Evolutionary conservation across 2,329 filamentous ascomycete genomes (phyloP).

Genomic region (Tolypocladium paradoxum): DNA sequence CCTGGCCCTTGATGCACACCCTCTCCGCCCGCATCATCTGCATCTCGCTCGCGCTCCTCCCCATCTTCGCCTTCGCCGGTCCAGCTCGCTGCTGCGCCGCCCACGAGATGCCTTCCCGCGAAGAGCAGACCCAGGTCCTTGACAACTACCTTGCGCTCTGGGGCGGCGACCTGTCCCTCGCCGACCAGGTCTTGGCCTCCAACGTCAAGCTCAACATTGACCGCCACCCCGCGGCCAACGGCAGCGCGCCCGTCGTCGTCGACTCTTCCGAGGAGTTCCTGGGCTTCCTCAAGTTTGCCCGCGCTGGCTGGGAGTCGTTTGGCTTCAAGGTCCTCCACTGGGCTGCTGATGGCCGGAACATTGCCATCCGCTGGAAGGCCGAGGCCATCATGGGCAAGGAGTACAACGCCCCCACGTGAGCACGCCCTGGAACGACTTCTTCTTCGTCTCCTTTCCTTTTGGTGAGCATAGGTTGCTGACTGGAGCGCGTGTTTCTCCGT

Average conservation of each 20-base stretch:
- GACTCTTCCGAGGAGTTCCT: neutral
- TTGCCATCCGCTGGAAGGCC: constrained; percentile 4
- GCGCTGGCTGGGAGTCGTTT: constrained; percentile 2
- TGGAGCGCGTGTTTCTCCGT: neutral
- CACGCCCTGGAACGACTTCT: neutral
- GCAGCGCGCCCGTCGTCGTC: neutral
- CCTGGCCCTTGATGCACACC: too few species aligned
- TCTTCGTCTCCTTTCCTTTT: too few species aligned
- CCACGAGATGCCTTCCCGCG: neutral
- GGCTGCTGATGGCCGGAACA: constrained; percentile 1
- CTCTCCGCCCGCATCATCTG: too few species aligned
- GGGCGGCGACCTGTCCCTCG: constrained; percentile 1
- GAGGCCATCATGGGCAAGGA: constrained; percentile 3
- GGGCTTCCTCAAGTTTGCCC: neutral
- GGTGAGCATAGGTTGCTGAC: neutral
- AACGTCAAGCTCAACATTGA: constrained; percentile 3
- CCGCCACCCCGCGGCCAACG: constrained; percentile 1
- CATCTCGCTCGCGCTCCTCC: too few species aligned
- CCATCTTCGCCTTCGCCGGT: too few species aligned
- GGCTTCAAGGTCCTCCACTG: constrained; percentile 5
- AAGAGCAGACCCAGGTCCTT: neutral
- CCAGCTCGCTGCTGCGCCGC: too few species aligned
- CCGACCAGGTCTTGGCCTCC: constrained; percentile 1
- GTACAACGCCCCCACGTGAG: constrained; percentile 3
- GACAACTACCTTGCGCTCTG: constrained; percentile 3